These are phyloP conservation scores for Plasmodium vinckei DNA, from an alignment of 169 alveolate species.

Conservation along the genomic window DNA sequence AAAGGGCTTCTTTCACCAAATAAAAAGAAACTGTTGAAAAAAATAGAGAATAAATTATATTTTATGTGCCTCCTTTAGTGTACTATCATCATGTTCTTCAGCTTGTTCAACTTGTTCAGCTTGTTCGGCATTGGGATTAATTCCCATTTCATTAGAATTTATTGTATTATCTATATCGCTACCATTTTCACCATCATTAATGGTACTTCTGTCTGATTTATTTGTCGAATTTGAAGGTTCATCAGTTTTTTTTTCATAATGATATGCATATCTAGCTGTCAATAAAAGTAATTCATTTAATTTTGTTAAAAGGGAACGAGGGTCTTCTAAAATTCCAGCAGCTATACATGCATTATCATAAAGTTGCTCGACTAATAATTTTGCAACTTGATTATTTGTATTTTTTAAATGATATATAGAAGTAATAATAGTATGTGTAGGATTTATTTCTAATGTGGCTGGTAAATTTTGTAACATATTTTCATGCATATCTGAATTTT, in stretches of 20 bases:
- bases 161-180: background rate
- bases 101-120: no score
- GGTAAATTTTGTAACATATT: constrained; percentile 83
- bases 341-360: constrained; percentile 93
- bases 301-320: constrained; percentile 89
- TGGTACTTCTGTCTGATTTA: constrained; percentile 7
- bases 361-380: constrained; percentile 85
- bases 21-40: no score
- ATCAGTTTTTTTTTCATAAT: constrained; percentile 63
- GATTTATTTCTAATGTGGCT: constrained; percentile 89
- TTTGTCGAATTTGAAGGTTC: background rate
- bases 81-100: no score
- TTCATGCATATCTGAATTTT: constrained; percentile 82
- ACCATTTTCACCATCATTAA: background rate
- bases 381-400: constrained; percentile 84
- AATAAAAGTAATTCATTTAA: constrained; percentile 86
- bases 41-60: no score
- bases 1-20: no score
- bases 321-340: constrained; percentile 94
- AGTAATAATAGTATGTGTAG: constrained; percentile 82
- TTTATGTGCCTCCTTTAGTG: no score
- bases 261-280: constrained; percentile 87
- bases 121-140: no score
- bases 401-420: constrained; percentile 83
- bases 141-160: no score